Base-by-base conservation (phyloP, 306 rosid species). In the Gleditsia sinensis region DNA sequence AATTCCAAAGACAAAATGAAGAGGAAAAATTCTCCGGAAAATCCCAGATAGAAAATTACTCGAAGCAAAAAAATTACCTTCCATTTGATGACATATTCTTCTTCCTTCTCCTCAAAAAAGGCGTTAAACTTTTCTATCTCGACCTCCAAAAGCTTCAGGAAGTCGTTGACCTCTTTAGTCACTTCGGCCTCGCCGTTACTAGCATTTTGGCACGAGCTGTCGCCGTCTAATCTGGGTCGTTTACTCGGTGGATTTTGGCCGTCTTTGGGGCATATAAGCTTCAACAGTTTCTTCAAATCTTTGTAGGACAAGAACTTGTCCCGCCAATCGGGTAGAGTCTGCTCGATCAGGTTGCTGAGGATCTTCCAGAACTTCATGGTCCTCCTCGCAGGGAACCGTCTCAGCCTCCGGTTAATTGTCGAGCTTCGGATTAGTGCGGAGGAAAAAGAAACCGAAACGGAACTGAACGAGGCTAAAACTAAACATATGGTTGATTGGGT, bases 291-390 rank as follows among this genome's bases (percentile, higher is more conserved):
- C 86, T 94, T 94, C 77, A 94, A 75, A 72, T 83, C 82, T 75
- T 94, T 91, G 82, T 94, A 94, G 21, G 92, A 86, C 57, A 94
- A 57, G 69, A 89, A 91, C 78, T 84, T 78, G 83, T 94, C 96
- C n/a, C 81, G 86, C 97, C 98, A 94, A 28, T 88, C 94, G 1
- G 98, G 96, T 23, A 88, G 59, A 37, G 97, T 90, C 64, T 85
- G 91, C 58, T 86, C 97, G 51, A 94, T 86, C 79, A 82, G 87
- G 36, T 65, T 89, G 39, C 89, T 82, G 10, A 94, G 88, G 64
- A 84, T 91, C 83, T 88, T 91, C 91, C 88, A 84, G 78, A 93
- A 93, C 84, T 93, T 93, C 98, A 93, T 93, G 43, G 30, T 49
- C 28, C 30, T 16, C n/a, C n/a, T n/a, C 16, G 24, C 4, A 1